Evolutionary conservation across 2,329 filamentous ascomycete species (phyloP), one percentile per base, ranked within the genome.

Genomic region (Aspergillus amoenus): DNA sequence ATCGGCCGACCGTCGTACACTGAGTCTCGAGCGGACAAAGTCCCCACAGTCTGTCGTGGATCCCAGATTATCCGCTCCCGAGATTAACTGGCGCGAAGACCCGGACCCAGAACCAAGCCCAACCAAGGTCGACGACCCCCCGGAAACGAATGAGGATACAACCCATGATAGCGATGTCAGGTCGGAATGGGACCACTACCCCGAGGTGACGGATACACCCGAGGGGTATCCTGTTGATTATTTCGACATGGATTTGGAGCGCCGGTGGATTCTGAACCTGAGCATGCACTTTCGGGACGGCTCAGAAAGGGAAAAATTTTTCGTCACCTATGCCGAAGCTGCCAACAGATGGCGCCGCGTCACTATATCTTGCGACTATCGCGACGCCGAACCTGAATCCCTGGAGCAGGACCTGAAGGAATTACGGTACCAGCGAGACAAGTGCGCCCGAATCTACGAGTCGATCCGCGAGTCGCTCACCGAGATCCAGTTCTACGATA

Each of bases 271-370:
- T 59, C 80, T 99, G 65, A 99, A 99, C 70, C 82, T 97, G 59
- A 97, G 92, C 75, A 97, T 99, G 94, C 92, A 96, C 73, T 99
- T 97, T 73, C 86, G 93, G 58, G 94, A 99, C 76, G 88, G 89
- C 67, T 95, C 93, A 12, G 90, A 90, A 66, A 85, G 93, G 43
- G 94, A 99, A 74, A 99, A 99, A 73, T 97, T 97, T 79, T 99
- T 97, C 73, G 88, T 99, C 61, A 97, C 94, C 0, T 99, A 90
- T 72, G 90, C 92, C 47, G 89, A 96, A 72, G 83, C 84, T 47
- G 87, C 90, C 4, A 88, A 85, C 61, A 80, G 85, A 60, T 96
- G 93, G 90, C 86, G 91, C 55, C 84, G 93, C 49, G 89, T 99
- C 50, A 97, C 94, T 3, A 87, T 99, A 30, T 97, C 94, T 1